A percentile compares a stretch with the other conserved stretches of the same genome.
Evolutionary conservation across 164 flowering plant genomes (phyloP).

Genomic region (Malania oleifera): DNA sequence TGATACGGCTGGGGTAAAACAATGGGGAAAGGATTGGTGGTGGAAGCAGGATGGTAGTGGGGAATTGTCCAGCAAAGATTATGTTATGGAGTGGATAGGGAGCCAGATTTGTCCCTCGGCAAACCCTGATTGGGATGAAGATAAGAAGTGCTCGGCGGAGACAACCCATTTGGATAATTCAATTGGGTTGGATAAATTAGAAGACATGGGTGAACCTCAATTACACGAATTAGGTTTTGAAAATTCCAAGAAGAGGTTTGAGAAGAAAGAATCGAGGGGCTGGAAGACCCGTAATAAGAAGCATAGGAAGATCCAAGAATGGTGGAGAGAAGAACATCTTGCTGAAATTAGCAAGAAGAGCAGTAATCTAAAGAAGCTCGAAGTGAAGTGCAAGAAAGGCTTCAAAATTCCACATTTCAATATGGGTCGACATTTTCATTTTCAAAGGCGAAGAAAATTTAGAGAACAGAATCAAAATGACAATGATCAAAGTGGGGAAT

Average conservation of each 20-base stretch:
- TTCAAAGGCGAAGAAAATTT: constrained; percentile 26
- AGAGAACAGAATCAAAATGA: constrained; percentile 24
- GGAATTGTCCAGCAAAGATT: constrained; percentile 87
- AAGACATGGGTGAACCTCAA: constrained; percentile 25
- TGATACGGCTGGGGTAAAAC: constrained; percentile 34
- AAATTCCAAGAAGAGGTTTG: constrained; percentile 18
- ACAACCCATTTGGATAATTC: constrained; percentile 26
- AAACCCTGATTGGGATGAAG: constrained; percentile 71
- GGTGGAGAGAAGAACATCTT: constrained; percentile 96
- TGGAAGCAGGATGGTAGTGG: constrained; percentile 96
- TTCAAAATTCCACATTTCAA: constrained; percentile 46
- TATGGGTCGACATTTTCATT: constrained; percentile 34
- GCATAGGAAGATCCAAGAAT: constrained; percentile 84
- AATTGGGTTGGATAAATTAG: constrained; percentile 22
- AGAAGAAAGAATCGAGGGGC: constrained; percentile 31
- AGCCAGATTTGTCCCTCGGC: constrained; percentile 70
- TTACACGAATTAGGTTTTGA: constrained; percentile 18
- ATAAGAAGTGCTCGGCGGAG: constrained; percentile 30
- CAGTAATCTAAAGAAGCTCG: constrained; percentile 34
- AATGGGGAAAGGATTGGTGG: constrained; percentile 99
- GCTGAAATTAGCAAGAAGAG: constrained; percentile 63
- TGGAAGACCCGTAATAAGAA: constrained; percentile 33
- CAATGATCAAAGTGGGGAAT: constrained; percentile 39
- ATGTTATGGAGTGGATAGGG: constrained; percentile 97
- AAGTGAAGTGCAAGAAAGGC: constrained; percentile 48